Conservation (phyloP, 2,329 filamentous ascomycete species). For the Juglanconis juglandina region DNA sequence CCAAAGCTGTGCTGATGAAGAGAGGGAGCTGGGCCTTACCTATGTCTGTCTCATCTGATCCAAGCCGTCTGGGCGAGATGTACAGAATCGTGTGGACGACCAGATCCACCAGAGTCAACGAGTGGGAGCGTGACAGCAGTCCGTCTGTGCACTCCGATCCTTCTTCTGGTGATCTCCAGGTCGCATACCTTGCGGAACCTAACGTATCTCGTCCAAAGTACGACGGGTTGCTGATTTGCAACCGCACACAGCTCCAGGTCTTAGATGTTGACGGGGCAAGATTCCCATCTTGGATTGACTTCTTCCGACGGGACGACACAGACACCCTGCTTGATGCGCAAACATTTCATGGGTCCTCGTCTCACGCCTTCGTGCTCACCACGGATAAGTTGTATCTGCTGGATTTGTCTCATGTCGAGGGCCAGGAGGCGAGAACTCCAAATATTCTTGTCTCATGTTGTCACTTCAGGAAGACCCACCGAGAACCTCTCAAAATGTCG, state of each 20-base stretch:
- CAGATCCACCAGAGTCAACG: slow-evolving; percentile 10
- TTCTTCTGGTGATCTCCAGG: neutral
- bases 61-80: slow-evolving; percentile 30
- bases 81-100: slow-evolving; percentile 40
- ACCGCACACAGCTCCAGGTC: slow-evolving; percentile 7
- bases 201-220: neutral
- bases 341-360: slow-evolving; percentile 41
- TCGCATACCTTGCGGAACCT: neutral
- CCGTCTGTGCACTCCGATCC: neutral
- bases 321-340: slow-evolving; percentile 55
- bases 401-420: slow-evolving; percentile 29
- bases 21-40: slow-evolving; percentile 1
- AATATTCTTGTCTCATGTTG: slow-evolving; percentile 39
- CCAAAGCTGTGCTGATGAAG: slow-evolving; percentile 28
- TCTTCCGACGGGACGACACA: slow-evolving; percentile 26
- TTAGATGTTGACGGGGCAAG: slow-evolving; percentile 8
- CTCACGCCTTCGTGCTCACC: slow-evolving; percentile 59
- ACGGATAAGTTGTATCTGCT: slow-evolving; percentile 48
- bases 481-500: slow-evolving; percentile 37
- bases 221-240: slow-evolving; percentile 15
- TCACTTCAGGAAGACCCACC: slow-evolving; percentile 39
- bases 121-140: slow-evolving; percentile 22
- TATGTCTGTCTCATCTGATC: slow-evolving; percentile 27
- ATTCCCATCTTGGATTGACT: slow-evolving; percentile 17
- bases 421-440: slow-evolving; percentile 1